Percentiles rank a stretch among this genome's conserved stretches.
phyloP scores from a whole-genome alignment of 2,329 filamentous ascomycete genomes.

The Ascochyta pisi region DNA sequence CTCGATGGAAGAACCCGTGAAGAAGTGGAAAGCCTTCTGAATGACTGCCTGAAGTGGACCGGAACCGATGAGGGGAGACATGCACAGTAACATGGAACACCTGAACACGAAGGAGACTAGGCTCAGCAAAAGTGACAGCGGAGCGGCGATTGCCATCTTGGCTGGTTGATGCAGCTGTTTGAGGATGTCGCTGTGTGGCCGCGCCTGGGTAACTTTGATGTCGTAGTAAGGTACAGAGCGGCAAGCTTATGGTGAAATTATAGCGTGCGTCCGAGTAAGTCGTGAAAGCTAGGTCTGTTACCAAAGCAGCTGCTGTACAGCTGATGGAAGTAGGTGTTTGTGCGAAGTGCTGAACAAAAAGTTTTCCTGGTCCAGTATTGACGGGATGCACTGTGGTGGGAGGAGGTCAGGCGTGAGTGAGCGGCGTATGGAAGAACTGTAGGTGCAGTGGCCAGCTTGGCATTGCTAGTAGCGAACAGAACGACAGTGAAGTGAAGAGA shows the following conservation, averaged over 20 bases:
- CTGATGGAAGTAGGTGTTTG: background rate
- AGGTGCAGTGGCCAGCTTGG: background rate
- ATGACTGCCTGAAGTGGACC: background rate
- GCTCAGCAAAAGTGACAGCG: background rate
- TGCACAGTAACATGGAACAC: background rate
- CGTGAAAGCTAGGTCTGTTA: too few species aligned
- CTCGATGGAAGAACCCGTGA: background rate
- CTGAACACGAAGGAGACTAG: background rate
- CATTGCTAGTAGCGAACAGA: background rate
- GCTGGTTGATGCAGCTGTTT: background rate
- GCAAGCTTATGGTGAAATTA: background rate
- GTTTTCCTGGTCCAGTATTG: too few species aligned
- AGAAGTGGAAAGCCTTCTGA: background rate
- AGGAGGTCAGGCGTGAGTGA: background rate
- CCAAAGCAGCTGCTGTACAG: too few species aligned
- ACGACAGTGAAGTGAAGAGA: background rate
- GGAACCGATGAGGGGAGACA: background rate
- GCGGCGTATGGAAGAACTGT: background rate
- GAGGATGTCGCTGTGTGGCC: background rate
- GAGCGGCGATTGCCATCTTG: background rate
- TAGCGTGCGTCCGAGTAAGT: too few species aligned
- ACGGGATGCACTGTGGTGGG: background rate
- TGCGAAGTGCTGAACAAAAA: background rate
- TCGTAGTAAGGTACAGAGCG: background rate
- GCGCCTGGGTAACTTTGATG: background rate